These are phyloP conservation scores for Nakataea oryzae DNA, from an alignment of 2,329 filamentous ascomycete species.

Conservation along the genomic window DNA sequence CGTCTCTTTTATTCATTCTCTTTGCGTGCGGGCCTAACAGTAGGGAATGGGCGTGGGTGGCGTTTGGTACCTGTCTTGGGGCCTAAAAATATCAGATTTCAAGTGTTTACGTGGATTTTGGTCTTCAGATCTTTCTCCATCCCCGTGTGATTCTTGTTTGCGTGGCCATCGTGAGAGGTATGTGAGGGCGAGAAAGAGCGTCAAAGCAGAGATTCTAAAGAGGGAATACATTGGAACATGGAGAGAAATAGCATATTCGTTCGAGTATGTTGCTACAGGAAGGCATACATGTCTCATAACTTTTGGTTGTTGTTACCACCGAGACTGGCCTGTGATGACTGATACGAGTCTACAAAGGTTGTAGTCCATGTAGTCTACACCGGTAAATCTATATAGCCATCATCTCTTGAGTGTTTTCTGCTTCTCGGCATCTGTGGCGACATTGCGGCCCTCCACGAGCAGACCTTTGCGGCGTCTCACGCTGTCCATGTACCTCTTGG, in stretches of 20 bases:
- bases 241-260: neutral
- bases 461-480: slow-evolving; percentile 83
- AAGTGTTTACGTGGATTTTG: neutral
- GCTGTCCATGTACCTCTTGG: slow-evolving; percentile 88
- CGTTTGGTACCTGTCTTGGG: neutral
- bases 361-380: neutral
- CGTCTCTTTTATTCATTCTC: neutral
- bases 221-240: neutral
- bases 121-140: neutral
- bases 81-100: neutral
- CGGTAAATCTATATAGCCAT: neutral
- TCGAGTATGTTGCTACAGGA: neutral
- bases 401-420: slow-evolving; percentile 60
- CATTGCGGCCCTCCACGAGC: slow-evolving; percentile 65
- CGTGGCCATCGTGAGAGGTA: neutral
- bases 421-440: slow-evolving; percentile 87
- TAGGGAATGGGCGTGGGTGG: neutral
- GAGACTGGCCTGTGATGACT: neutral
- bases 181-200: neutral
- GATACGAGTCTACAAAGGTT: neutral
- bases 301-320: neutral
- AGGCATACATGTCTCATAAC: neutral
- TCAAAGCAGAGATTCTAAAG: neutral
- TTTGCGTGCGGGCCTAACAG: neutral
- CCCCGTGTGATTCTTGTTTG: neutral